Evolutionary conservation across 768 basidiomycete species (phyloP).

Genomic region (Russula sp.): DNA sequence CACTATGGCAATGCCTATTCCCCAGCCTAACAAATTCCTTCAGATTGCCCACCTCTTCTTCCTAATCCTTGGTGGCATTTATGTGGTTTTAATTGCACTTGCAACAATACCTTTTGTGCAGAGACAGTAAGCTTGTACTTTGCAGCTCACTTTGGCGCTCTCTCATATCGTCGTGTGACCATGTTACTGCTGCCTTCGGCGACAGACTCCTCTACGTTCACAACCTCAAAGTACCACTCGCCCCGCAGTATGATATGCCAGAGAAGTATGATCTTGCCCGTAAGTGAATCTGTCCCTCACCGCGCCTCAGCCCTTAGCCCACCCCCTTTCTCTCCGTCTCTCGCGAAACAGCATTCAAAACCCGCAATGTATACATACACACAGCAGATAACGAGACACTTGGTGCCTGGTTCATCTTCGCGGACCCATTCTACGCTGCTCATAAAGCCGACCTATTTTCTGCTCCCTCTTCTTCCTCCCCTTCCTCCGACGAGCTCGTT

Average conservation of each 20-base stretch:
- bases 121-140: slow-evolving; percentile 47
- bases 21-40: slow-evolving; percentile 17
- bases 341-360: slow-evolving; percentile 39
- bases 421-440: slow-evolving; percentile 49
- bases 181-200: slow-evolving; percentile 2
- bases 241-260: slow-evolving; percentile 58
- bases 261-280: slow-evolving; percentile 80
- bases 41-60: slow-evolving; percentile 29
- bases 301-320: neutral
- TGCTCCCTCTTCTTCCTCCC: slow-evolving; percentile 34
- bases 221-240: slow-evolving; percentile 54
- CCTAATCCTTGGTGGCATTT: slow-evolving; percentile 44
- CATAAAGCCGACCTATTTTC: slow-evolving; percentile 32
- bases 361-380: slow-evolving; percentile 59
- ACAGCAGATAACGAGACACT: slow-evolving; percentile 75
- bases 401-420: slow-evolving; percentile 82
- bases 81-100: slow-evolving; percentile 43
- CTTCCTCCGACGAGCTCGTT: slow-evolving; percentile 37
- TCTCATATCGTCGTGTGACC: slow-evolving; percentile 27
- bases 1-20: neutral
- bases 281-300: slow-evolving; percentile 32
- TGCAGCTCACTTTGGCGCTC: neutral
- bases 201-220: slow-evolving; percentile 61
- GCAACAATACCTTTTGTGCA: slow-evolving; percentile 60
- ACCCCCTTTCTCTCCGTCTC: neutral